Base-by-base conservation (phyloP, 108 stramenopile species). In the Stephanodiscus triporus region DNA sequence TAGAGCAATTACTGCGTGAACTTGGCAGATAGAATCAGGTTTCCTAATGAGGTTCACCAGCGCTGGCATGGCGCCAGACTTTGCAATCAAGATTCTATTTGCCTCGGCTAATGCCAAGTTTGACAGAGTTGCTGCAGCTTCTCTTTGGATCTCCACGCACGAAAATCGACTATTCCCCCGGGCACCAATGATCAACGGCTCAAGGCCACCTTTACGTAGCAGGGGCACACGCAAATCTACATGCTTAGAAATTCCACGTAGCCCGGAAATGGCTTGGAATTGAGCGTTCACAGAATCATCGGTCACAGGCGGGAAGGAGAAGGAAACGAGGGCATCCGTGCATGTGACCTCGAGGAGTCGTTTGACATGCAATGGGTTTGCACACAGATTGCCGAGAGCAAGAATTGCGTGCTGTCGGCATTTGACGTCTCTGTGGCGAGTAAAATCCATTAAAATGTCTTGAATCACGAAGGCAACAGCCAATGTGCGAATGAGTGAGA, bases 211-310 rank as follows among this genome's bases (percentile, higher is more conserved):
- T 61, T 89, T 82, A 10, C 87, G 71, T 23, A 95, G 75, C 42
- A 93, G 73, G 24, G 85, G 84, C 66, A 76, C 58, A n/a, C 94
- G 87, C 45, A 88, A 72, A 5, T 82, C 70, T 16, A 79, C 74
- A 47, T 88, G 85, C 40, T 90, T 88, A 30, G 91, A 86, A 16
- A 95, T 75, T 22, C 92, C 90, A 20, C 84, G 86, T 16, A 95
- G 83, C 19, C 91, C 91, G 45, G 94, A 92, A 40, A 95, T 89
- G 40, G 94, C 92, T 72, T 94, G 92, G 74, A 93, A 95, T 76
- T 93, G 94, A n/a, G 91, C 86, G 57, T 92, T 90, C 19, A 83
- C 47, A 20, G 86, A 72, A 16, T 81, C 81, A 11, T 84, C 75
- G 54, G 83, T 86, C 42, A 78, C 75, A 22, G 86, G 78, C 19